phyloP scores from a whole-genome alignment of 345 rosid genomes.

The Lepidium didymum region DNA sequence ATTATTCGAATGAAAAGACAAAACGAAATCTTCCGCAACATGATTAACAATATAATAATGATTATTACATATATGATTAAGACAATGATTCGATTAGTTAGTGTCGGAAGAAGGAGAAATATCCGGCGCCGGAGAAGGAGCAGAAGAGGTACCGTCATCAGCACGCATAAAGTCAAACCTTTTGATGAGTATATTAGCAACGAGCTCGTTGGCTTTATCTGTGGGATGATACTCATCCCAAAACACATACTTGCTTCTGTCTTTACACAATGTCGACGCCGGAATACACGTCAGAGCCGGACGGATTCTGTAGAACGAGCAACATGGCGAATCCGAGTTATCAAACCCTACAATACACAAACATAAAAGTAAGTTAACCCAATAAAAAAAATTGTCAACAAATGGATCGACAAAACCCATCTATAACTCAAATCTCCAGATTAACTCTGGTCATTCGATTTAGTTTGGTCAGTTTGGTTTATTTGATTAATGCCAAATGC shows the following conservation, averaged over 20 bases:
- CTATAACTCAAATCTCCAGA: too few species aligned
- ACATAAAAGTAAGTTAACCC: neutral
- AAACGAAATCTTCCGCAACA: slow-evolving; percentile 11
- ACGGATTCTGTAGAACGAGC: slow-evolving; percentile 75
- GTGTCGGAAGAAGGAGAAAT: slow-evolving; percentile 33
- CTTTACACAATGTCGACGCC: slow-evolving; percentile 68
- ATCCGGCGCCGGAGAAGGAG: slow-evolving; percentile 44
- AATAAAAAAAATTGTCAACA: too few species aligned
- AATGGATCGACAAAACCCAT: too few species aligned
- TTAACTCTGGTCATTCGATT: too few species aligned
- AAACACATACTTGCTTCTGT: slow-evolving; percentile 83
- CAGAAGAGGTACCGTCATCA: slow-evolving; percentile 24
- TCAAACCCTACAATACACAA: slow-evolving; percentile 45
- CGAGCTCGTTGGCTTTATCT: slow-evolving; percentile 66
- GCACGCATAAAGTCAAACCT: slow-evolving; percentile 49
- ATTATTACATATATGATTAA: neutral
- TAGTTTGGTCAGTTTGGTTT: too few species aligned
- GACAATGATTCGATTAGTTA: neutral
- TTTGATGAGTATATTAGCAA: slow-evolving; percentile 75
- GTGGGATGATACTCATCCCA: slow-evolving; percentile 99
- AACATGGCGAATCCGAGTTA: slow-evolving; percentile 80
- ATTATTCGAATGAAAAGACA: neutral
- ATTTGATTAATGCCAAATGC: too few species aligned
- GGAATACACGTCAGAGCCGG: slow-evolving; percentile 90
- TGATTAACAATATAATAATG: slow-evolving; percentile 11